phyloP scores from a whole-genome alignment of 2,329 filamentous ascomycete species.

The Penicillium glabrum region DNA sequence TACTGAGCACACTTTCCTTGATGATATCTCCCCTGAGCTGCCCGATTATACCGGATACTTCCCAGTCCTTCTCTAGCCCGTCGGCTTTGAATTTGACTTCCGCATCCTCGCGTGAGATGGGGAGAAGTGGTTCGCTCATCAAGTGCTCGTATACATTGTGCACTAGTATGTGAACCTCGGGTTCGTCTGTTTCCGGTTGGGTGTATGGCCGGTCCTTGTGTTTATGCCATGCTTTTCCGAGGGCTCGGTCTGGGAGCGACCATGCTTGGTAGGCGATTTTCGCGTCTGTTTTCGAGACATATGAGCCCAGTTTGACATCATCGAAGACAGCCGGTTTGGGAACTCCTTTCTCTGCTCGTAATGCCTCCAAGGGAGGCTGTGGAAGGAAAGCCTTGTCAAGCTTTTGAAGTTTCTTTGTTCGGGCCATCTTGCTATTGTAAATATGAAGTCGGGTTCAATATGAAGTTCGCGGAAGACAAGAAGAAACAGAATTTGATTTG shows the following conservation, averaged over 20 bases:
- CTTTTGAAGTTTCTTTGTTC: background rate
- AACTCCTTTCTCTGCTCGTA: background rate
- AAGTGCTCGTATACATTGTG: slow-evolving; percentile 35
- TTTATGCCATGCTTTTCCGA: slow-evolving; percentile 13
- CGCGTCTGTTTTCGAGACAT: slow-evolving; percentile 22
- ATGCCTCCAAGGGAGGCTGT: background rate
- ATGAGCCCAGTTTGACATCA: slow-evolving; percentile 26
- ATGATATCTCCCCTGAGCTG: background rate
- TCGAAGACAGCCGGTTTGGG: slow-evolving; percentile 28
- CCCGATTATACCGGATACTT: background rate
- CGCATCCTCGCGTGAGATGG: slow-evolving; percentile 14
- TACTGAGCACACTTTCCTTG: background rate
- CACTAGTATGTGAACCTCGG: slow-evolving; percentile 22
- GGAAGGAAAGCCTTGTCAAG: background rate
- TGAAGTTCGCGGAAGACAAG: background rate
- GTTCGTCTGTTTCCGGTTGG: background rate
- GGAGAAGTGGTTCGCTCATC: slow-evolving; percentile 20
- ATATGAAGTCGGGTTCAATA: too few relatives aligned
- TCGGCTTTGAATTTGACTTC: slow-evolving; percentile 5
- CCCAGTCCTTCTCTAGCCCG: slow-evolving; percentile 8
- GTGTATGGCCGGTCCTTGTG: slow-evolving; percentile 3
- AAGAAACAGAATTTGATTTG: background rate
- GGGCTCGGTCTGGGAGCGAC: slow-evolving; percentile 23
- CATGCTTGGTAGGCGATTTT: slow-evolving; percentile 29
- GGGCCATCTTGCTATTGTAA: background rate